Conservation (phyloP, 495 filamentous ascomycete species). For the Hypoxylon cercidicola region DNA sequence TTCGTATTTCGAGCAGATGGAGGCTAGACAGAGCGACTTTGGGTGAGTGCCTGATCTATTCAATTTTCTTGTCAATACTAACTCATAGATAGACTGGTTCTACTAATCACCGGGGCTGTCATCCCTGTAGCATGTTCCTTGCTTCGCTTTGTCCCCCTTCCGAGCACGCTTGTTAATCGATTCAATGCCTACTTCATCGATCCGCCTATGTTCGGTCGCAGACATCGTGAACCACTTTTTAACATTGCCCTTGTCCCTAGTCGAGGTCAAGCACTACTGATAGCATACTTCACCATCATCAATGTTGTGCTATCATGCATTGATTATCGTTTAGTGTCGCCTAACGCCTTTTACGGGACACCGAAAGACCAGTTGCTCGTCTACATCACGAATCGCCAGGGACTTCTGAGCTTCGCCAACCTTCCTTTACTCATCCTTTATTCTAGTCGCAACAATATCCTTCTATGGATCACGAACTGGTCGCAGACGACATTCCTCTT, state of each 20-base stretch:
- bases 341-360: constrained; percentile 35
- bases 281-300: constrained; percentile 48
- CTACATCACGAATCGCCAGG: constrained; percentile 58
- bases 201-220: constrained; percentile 47
- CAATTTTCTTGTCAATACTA: background rate
- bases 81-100: constrained; percentile 34
- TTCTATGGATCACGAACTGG: constrained; percentile 64
- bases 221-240: constrained; percentile 44
- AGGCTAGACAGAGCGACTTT: constrained; percentile 36
- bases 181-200: constrained; percentile 47
- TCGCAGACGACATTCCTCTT: constrained; percentile 63
- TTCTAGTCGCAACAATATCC: constrained; percentile 63
- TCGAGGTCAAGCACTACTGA: constrained; percentile 50
- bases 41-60: constrained; percentile 32
- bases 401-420: constrained; percentile 61
- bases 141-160: constrained; percentile 45
- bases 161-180: constrained; percentile 15
- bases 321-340: constrained; percentile 34
- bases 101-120: constrained; percentile 46
- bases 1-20: constrained; percentile 34
- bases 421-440: constrained; percentile 61
- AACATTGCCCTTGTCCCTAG: constrained; percentile 52
- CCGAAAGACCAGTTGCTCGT: constrained; percentile 1
- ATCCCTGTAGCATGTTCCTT: constrained; percentile 47
- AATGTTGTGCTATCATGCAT: constrained; percentile 49